Evolutionary conservation across 2,329 filamentous ascomycete genomes (phyloP).

Genomic region (Colletotrichum sublineola): DNA sequence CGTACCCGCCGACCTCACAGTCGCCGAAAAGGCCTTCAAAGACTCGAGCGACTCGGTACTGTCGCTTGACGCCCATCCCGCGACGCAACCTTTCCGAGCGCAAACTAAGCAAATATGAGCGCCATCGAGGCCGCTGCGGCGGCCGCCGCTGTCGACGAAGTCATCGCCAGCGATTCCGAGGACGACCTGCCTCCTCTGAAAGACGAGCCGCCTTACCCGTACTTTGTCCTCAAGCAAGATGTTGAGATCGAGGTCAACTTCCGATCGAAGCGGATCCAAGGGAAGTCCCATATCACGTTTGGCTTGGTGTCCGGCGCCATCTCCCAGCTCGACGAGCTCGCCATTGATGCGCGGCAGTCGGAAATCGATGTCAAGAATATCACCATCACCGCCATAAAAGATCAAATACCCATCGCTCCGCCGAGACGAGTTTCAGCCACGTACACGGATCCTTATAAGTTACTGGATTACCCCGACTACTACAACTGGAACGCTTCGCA

Average conservation of each 20-base stretch:
- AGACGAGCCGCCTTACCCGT: slow-evolving; percentile 55
- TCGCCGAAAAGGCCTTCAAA: not conserved
- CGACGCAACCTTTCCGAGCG: slow-evolving; percentile 28
- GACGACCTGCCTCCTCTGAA: slow-evolving; percentile 52
- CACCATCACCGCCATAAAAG: slow-evolving; percentile 61
- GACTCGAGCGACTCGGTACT: slow-evolving; percentile 15
- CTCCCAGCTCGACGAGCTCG: slow-evolving; percentile 69
- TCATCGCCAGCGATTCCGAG: slow-evolving; percentile 44
- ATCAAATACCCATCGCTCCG: slow-evolving; percentile 39
- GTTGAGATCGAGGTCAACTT: slow-evolving; percentile 94
- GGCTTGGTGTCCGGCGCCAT: slow-evolving; percentile 66
- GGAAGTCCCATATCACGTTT: slow-evolving; percentile 85
- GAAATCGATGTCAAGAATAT: slow-evolving; percentile 68
- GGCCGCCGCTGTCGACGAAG: slow-evolving; percentile 34
- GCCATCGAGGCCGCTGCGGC: slow-evolving; percentile 34
- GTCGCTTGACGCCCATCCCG: slow-evolving; percentile 18
- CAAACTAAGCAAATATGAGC: slow-evolving; percentile 38
- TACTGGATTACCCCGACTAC: slow-evolving; percentile 70
- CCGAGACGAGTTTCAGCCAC: slow-evolving; percentile 56
- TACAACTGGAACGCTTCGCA: slow-evolving; percentile 78
- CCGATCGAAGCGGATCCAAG: slow-evolving; percentile 77
- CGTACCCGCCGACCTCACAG: slow-evolving; percentile 18
- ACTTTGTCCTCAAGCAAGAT: slow-evolving; percentile 82
- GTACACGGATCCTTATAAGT: slow-evolving; percentile 76
- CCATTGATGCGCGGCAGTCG: slow-evolving; percentile 73